Percentiles rank a stretch among this genome's conserved stretches.
Evolutionary conservation across 1,284 basidiomycete species (phyloP).

Genomic region (Rhodotorula sp.): DNA sequence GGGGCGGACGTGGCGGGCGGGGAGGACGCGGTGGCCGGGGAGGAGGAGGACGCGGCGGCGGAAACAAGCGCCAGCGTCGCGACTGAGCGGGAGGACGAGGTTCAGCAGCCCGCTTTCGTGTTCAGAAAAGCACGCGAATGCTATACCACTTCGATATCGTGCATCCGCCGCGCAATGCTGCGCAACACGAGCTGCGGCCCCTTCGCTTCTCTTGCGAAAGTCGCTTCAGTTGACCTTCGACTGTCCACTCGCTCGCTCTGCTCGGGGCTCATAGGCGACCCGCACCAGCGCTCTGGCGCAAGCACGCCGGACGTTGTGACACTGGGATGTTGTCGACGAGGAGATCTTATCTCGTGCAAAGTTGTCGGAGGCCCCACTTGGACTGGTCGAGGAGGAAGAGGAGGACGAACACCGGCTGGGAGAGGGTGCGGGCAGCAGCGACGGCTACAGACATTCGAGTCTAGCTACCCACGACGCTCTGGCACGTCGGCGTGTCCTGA

Average conservation of each 20-base stretch:
- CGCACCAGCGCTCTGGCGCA: neutral
- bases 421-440: too few species aligned
- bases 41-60: slow-evolving; percentile 39
- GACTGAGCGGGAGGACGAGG: slow-evolving; percentile 9
- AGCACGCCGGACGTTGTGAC: neutral
- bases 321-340: slow-evolving; percentile 8
- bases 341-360: neutral
- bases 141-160: neutral
- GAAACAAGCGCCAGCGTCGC: slow-evolving; percentile 32
- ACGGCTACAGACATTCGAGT: too few species aligned
- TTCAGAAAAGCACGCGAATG: too few species aligned
- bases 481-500: neutral
- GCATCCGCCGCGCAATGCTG: neutral
- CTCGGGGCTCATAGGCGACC: neutral
- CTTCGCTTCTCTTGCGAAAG: too few species aligned
- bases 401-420: neutral
- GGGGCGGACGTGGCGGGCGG: slow-evolving; percentile 46
- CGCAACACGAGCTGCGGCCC: too few species aligned
- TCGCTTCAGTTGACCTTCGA: too few species aligned
- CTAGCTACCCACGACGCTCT: neutral
- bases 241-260: neutral
- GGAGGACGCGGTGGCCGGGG: slow-evolving; percentile 40
- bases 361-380: neutral
- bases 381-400: neutral
- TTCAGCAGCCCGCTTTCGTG: neutral